Conservation (phyloP, 2,329 filamentous ascomycete species). For the Immersiporthe knoxdaviesiana region DNA sequence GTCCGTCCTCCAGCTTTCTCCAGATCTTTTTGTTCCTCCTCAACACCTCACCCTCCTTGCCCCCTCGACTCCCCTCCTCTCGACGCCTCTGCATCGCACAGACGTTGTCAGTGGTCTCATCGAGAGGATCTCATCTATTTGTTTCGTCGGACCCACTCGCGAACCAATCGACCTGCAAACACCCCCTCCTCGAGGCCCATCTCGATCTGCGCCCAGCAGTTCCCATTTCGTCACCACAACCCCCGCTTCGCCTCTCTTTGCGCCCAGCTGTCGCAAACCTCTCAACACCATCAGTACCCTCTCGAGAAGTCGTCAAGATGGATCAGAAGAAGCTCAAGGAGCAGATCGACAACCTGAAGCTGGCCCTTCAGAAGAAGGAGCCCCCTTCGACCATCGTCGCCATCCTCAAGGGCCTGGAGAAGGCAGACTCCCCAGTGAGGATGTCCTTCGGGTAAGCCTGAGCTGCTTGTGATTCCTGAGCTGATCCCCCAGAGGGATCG, state of each 20-base stretch:
- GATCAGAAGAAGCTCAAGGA: conserved; percentile 80
- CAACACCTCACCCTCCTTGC: neutral
- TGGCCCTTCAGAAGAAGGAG: conserved; percentile 76
- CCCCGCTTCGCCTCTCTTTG: neutral
- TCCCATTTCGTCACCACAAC: neutral
- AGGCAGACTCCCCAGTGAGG: conserved; percentile 82
- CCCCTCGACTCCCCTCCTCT: neutral
- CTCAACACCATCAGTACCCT: neutral
- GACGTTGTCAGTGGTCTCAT: neutral
- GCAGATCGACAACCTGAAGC: conserved; percentile 77
- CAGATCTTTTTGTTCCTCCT: neutral
- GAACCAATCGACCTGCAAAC: neutral
- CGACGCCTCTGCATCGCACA: neutral
- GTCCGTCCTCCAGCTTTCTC: neutral
- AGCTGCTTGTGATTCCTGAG: neutral
- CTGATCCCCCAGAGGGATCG: neutral
- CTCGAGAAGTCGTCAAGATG: conserved; percentile 46
- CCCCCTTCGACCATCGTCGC: conserved; percentile 71
- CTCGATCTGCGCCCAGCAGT: neutral
- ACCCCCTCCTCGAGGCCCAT: neutral
- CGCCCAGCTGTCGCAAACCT: neutral
- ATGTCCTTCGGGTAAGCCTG: conserved; percentile 74
- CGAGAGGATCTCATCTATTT: neutral
- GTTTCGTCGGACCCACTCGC: neutral
- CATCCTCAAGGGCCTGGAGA: conserved; percentile 78